phyloP scores from a whole-genome alignment of 148 eudicot species.

The Rhododendron vialii region DNA sequence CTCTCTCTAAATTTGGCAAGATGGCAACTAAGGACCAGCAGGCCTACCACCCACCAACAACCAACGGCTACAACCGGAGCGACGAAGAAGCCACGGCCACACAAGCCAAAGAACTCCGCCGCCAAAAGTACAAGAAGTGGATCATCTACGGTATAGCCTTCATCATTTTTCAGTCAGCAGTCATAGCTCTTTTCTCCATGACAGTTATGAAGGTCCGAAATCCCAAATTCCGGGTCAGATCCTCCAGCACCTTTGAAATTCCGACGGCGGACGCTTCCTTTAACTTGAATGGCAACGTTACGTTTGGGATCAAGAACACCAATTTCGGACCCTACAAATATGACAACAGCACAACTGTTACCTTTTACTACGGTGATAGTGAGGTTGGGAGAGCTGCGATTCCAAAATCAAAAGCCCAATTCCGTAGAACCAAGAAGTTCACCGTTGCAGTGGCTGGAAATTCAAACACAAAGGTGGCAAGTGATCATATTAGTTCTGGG shows the following conservation, averaged over 20 bases:
- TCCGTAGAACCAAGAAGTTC: conserved; percentile 12
- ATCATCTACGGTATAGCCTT: not conserved
- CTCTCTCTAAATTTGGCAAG: not conserved
- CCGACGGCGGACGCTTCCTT: not conserved
- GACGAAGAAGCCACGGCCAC: not conserved
- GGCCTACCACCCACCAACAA: not conserved
- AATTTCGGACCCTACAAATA: conserved; percentile 11
- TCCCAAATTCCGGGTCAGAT: conserved; percentile 16
- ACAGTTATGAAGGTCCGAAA: conserved; percentile 15
- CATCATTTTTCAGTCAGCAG: not conserved
- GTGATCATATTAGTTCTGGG: not conserved
- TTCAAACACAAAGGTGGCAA: not conserved
- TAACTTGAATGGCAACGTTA: not conserved
- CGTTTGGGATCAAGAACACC: conserved; percentile 18
- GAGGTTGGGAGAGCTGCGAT: not conserved
- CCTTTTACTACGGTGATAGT: not conserved
- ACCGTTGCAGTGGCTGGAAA: not conserved
- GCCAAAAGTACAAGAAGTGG: conserved; percentile 15
- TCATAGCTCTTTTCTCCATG: conserved; percentile 2
- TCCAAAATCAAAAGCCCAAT: not conserved
- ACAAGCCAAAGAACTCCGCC: conserved; percentile 1
- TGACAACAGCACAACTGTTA: not conserved
- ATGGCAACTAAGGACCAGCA: conserved; percentile 5
- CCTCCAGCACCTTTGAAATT: not conserved
- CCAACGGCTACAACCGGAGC: conserved; percentile 1